These are phyloP conservation scores for Beta corolliflora DNA, from an alignment of 179 eudicot species.

Conservation along the genomic window DNA sequence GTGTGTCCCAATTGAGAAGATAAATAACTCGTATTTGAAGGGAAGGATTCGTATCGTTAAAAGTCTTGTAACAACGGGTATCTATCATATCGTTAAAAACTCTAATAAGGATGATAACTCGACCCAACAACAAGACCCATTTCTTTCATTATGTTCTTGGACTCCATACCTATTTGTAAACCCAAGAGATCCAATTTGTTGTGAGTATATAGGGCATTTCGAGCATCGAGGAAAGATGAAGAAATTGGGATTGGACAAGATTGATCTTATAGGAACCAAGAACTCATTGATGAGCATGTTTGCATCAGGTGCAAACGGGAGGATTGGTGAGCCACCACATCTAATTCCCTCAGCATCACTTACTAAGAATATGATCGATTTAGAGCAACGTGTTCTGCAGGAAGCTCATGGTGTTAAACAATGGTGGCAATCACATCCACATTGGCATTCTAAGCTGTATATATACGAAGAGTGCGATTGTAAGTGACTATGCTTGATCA, in stretches of 20 bases:
- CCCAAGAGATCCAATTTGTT: slow-evolving; percentile 57
- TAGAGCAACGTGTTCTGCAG: slow-evolving; percentile 31
- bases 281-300: slow-evolving; percentile 45
- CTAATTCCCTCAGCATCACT: slow-evolving; percentile 71
- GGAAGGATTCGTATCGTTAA: slow-evolving; percentile 53
- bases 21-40: slow-evolving; percentile 43
- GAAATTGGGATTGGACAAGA: slow-evolving; percentile 42
- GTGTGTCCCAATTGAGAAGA: slow-evolving; percentile 59
- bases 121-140: slow-evolving; percentile 29
- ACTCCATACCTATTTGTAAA: slow-evolving; percentile 60
- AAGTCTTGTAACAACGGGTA: slow-evolving; percentile 61
- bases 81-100: slow-evolving; percentile 40
- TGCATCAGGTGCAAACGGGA: slow-evolving; percentile 50
- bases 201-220: slow-evolving; percentile 72
- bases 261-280: slow-evolving; percentile 59
- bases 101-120: not conserved
- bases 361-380: slow-evolving; percentile 35
- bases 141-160: slow-evolving; percentile 54
- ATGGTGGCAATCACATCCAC: slow-evolving; percentile 51
- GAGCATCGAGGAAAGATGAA: slow-evolving; percentile 73
- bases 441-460: slow-evolving; percentile 24
- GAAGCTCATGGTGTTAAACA: slow-evolving; percentile 73
- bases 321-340: slow-evolving; percentile 58
- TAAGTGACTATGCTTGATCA: not conserved
- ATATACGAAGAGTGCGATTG: not conserved